Evolutionary conservation across 257 asterid species (phyloP).

Genomic region (Capsicum baccatum): DNA sequence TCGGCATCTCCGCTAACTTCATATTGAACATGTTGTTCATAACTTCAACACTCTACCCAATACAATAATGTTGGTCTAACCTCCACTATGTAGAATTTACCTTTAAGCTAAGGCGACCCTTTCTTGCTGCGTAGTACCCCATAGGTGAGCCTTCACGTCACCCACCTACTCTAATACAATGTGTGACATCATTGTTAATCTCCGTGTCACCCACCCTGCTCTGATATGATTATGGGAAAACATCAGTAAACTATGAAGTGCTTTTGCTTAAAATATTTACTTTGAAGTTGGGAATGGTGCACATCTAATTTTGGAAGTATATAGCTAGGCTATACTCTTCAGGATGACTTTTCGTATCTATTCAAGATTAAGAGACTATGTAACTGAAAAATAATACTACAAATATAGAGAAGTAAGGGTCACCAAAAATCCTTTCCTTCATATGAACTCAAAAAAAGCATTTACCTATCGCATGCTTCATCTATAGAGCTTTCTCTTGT

Average conservation of each 20-base stretch:
- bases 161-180: not conserved
- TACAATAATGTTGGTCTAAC: not conserved
- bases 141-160: too few species aligned
- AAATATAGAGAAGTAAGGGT: not conserved
- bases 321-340: constrained; percentile 9
- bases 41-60: not conserved
- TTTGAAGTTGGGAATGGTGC: constrained; percentile 8
- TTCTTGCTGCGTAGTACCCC: not conserved
- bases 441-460: too few species aligned
- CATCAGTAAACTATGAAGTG: not conserved
- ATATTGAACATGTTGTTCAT: not conserved
- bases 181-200: not conserved
- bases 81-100: not conserved
- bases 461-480: too few species aligned
- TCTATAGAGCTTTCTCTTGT: too few species aligned
- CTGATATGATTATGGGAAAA: not conserved
- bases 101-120: not conserved
- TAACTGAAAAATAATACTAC: not conserved
- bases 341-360: not conserved
- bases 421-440: too few species aligned
- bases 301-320: not conserved
- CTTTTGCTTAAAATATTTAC: not conserved
- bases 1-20: not conserved
- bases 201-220: not conserved
- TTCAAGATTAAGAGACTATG: not conserved